A percentile compares a stretch with the other conserved stretches of the same genome.
These are phyloP conservation scores for Lactifluus subvellereus DNA, from an alignment of 768 basidiomycete species.

Conservation along the genomic window DNA sequence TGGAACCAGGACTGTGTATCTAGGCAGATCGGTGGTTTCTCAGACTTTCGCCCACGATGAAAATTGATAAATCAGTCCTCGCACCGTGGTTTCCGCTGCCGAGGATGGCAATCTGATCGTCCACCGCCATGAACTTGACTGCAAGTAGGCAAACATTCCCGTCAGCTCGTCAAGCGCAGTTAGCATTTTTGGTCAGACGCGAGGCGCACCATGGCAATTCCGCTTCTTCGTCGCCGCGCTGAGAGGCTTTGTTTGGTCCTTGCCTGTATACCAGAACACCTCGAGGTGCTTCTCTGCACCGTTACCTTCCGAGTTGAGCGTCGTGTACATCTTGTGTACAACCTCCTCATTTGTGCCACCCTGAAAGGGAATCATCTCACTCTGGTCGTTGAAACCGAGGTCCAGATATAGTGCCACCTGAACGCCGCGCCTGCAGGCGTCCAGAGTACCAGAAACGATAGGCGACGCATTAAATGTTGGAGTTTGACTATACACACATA, in stretches of 20 bases:
- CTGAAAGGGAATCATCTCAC: constrained; percentile 50
- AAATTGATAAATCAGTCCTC: constrained; percentile 5
- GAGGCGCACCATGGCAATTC: constrained; percentile 55
- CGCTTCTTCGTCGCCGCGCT: constrained; percentile 62
- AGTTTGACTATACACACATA: constrained; percentile 42
- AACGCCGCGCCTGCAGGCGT: constrained; percentile 56
- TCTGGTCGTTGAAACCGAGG: constrained; percentile 51
- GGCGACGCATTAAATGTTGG: constrained; percentile 67
- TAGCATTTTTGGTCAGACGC: not conserved
- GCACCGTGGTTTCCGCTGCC: constrained; percentile 67
- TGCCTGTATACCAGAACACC: constrained; percentile 58
- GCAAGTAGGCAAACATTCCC: not conserved
- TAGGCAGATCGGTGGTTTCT: constrained; percentile 22
- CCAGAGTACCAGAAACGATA: constrained; percentile 51
- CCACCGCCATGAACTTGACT: constrained; percentile 65
- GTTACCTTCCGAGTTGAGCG: constrained; percentile 39
- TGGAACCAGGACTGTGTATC: constrained; percentile 71
- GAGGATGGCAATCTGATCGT: constrained; percentile 56
- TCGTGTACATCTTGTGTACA: constrained; percentile 49
- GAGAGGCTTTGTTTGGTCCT: constrained; percentile 58
- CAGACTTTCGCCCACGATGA: not conserved
- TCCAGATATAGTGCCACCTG: constrained; percentile 56
- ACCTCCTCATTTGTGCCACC: constrained; percentile 73
- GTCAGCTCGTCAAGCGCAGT: not conserved
- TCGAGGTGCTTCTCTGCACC: constrained; percentile 41